Base-by-base conservation (phyloP, 768 basidiomycete species). In the Pleurotus tuoliensis region DNA sequence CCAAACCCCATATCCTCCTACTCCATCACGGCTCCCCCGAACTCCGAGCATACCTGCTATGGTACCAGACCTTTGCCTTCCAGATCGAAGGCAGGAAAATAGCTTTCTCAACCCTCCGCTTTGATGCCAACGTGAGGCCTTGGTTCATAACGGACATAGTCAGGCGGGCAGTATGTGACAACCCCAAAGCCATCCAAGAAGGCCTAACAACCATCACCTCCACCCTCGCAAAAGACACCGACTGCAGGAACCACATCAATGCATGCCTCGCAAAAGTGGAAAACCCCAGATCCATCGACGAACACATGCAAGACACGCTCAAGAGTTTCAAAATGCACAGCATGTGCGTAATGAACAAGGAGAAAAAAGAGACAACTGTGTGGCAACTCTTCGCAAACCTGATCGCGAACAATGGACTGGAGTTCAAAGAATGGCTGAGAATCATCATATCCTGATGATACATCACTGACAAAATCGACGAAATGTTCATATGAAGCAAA, bases 11-110 rank as follows among this genome's bases (percentile, higher is more conserved):
- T 15, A n/a, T 43, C 41, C 41, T 43, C 11, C 6, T 43, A 2
- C 15, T 43, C n/a, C 41, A 20, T 1, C n/a, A 20, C 15, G 15
- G 8, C 6, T n/a, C 15, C 7, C 41, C n/a, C 2, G 15, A 43
- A 5, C 41, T 43, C n/a, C 5, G 41, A 7, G 41, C 15, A 11
- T 43, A n/a, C 13, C 7, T 52, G 12, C n/a, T 52, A 1, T 52
- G 34, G 38, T 38, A 16, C 50, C 34, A 40, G 5, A 52, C 50
- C 50, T 52, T 52, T 24, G 50, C 30, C 20, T 52, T 52, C 50
- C 30, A 38, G 8, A 5, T 22, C 2, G 25, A 40, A 27, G 37
- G 22, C 0, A 12, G 22, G n/a, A 52, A 52, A 20, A 38, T 38
- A 4, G 50, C 50, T 1, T 38, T 52, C 37, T 38, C 50, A 5